A percentile compares a stretch with the other conserved stretches of the same genome.
Conservation (phyloP, 768 basidiomycete species). For the Tephrocybe rancida region DNA sequence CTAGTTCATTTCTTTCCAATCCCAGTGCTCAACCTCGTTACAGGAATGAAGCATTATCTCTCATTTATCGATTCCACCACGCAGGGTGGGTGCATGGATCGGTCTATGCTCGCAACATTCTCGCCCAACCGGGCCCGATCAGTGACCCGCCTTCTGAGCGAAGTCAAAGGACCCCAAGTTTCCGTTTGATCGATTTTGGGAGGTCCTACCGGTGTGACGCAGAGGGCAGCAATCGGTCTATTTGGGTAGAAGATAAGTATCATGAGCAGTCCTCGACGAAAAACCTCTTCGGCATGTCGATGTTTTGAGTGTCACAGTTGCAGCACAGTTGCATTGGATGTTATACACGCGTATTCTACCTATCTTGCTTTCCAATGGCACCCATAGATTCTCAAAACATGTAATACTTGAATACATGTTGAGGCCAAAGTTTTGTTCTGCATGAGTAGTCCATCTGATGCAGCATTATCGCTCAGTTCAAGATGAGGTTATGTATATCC, state of each 20-base stretch:
- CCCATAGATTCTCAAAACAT: too few species aligned
- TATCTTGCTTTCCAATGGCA: too few species aligned
- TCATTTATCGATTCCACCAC: conserved; percentile 36
- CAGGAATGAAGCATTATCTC: conserved; percentile 41
- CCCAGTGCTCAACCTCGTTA: not conserved
- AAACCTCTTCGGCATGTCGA: not conserved
- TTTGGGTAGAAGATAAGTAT: not conserved
- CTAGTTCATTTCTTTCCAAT: not conserved
- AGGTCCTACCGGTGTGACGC: conserved; percentile 1
- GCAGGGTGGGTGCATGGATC: conserved; percentile 39
- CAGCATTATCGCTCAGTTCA: too few species aligned
- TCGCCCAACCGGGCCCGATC: conserved; percentile 35
- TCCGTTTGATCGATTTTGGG: conserved; percentile 46
- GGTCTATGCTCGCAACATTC: conserved; percentile 37
- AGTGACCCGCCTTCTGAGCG: conserved; percentile 8
- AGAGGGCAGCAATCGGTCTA: not conserved
- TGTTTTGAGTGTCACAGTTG: not conserved
- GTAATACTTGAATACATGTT: too few species aligned
- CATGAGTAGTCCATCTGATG: too few species aligned
- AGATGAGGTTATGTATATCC: too few species aligned
- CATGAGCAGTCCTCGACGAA: not conserved
- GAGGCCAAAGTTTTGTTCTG: too few species aligned
- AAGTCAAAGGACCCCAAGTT: conserved; percentile 26
- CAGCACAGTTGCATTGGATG: too few species aligned
- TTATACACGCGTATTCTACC: too few species aligned